Base-by-base conservation (phyloP, 139 green algal genomes). In the Closterium sp. region DNA sequence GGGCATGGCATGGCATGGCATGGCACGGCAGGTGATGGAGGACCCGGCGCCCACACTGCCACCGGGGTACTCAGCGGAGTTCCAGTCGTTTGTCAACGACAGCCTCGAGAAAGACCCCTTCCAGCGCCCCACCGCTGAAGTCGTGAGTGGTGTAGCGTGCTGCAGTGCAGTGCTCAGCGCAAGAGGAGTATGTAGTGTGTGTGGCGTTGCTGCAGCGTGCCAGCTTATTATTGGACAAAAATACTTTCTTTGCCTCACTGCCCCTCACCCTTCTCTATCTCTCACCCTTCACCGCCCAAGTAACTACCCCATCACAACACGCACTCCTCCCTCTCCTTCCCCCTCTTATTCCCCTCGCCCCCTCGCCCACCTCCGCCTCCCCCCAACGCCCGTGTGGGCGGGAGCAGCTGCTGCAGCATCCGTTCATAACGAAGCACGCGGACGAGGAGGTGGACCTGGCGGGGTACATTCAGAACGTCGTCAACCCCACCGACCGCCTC, bases 391-490 rank as follows among this genome's bases (percentile, higher is more conserved):
- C n/a, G n/a, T 92, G 27, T 85, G n/a, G 10, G 22, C 88, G 21
- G 28, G 17, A 86, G 73, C 91, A 94, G 93, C 90, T 95, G 70
- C 94, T 95, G 87, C 31, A 45, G 32, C 93, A 95, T 70, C 93
- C 93, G 31, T 95, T 94, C 89, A 85, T 95, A 9, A 84, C 32
- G 2, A 92, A 94, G 88, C 92, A 94, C 87, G 28, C 90, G 19
- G 38, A 90, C n/a, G 30, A 42, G 24, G 9, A 70, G 29, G 85
- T 92, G 24, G 91, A 95, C 29, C 87, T 94, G 31, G 31, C 91
- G 27, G 85, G 28, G 34, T 95, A 90, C 89, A 88, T 95, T 11
- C 50, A 91, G 24, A 93, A 70, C 31, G 93, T 95, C 21, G 90
- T 95, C 70, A 88, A 95, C 85, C 91, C 93, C n/a, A 91, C 86